phyloP scores from a whole-genome alignment of 208 protist species.

The Crithidia sp. region DNA sequence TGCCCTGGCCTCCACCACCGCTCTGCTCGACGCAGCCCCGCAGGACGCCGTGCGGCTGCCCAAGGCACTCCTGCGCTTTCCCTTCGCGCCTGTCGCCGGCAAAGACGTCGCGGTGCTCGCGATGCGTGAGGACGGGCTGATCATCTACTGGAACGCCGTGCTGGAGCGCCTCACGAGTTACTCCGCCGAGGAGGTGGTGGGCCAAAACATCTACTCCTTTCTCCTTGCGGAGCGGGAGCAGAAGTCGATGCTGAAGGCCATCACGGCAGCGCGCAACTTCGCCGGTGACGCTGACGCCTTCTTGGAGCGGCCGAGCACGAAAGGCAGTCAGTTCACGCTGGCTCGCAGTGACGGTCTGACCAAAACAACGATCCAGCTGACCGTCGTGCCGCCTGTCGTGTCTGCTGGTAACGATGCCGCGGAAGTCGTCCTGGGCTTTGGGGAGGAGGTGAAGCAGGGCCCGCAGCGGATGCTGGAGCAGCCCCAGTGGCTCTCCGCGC shows the following conservation, averaged over 20 bases:
- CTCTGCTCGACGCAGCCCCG: not conserved
- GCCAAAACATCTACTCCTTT: conserved; percentile 87
- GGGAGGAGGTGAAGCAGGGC: conserved; percentile 52
- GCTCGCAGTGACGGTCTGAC: conserved; percentile 82
- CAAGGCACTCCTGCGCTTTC: conserved; percentile 33
- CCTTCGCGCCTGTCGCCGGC: conserved; percentile 28
- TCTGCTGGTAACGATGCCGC: conserved; percentile 49
- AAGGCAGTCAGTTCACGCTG: conserved; percentile 55
- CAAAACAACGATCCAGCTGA: conserved; percentile 58
- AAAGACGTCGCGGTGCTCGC: conserved; percentile 48
- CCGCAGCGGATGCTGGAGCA: conserved; percentile 61
- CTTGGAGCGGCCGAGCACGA: conserved; percentile 26
- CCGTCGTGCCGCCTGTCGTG: conserved; percentile 62
- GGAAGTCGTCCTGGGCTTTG: conserved; percentile 77
- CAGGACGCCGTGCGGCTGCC: conserved; percentile 4
- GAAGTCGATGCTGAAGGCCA: conserved; percentile 62
- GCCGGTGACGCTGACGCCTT: conserved; percentile 72
- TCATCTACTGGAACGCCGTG: conserved; percentile 77
- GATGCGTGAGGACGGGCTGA: conserved; percentile 83
- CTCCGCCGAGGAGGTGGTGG: conserved; percentile 63
- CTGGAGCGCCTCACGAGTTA: conserved; percentile 72
- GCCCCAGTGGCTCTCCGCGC: conserved; percentile 66
- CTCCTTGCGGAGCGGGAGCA: conserved; percentile 75
- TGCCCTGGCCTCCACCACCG: not conserved
- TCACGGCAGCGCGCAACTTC: conserved; percentile 63